Base-by-base conservation (phyloP, 2,329 filamentous ascomycete genomes). In the Cercospora sojina region DNA sequence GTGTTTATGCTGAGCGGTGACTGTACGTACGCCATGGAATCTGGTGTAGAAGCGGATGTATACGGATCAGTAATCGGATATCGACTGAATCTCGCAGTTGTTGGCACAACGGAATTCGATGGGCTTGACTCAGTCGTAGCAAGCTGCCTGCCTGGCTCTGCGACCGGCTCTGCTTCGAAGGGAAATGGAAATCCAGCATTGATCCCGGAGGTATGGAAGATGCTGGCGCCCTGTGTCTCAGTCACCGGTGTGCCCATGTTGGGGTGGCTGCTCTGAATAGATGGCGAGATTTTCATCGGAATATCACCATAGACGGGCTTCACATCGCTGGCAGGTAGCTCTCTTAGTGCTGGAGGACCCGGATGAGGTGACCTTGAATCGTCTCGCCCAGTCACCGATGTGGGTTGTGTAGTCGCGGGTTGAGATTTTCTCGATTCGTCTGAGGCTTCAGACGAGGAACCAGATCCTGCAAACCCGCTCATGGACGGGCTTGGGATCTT, bases 401-500 rank as follows among this genome's bases (percentile, higher is more conserved):
- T 63, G 38, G 65, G 65, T 31, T 63, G 62, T 5, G 62, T 63
- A 1, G 59, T 64, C 16, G 60, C 55, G 12, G 29, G 18, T 10
- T 43, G 47, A 7, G 60, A 62, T 13, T 27, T 38, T 20, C 43
- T 20, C 10, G 60, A 62, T 16, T 59, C 62, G 53, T 41, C 35
- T 20, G 53, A 58, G 12, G 43, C 62, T 23, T 18, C 59, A 32
- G 62, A 41, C 6, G 35, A 64, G 18, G 35, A 31, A 6, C 41
- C 47, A 13, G 65, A 67, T 9, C 56, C 59, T 4, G 66, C 61
- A 49, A 51, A 59, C 3, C 43, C 65, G 59, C 68, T 70, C 18
- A 41, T 62, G 9, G 68, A 66, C 10, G 67, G 63, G 53, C 67
- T 74, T 10, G 69, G 64, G 8, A 67, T 67, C 59, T 73, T 94